phyloP scores from a whole-genome alignment of 306 rosid genomes.

The Rubus parviflorus region DNA sequence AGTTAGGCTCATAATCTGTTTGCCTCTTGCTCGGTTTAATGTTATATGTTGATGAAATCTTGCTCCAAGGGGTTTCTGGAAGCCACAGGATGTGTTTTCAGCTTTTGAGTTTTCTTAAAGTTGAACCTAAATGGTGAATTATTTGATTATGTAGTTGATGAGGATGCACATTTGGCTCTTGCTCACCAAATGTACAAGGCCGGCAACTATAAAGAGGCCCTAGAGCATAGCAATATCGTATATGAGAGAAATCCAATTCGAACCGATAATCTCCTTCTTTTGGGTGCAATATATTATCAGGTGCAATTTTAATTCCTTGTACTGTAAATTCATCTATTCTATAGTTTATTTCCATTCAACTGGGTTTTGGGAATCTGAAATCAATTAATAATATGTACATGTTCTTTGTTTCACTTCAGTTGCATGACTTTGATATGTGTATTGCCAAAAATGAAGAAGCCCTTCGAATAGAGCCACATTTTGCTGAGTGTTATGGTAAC shows the following conservation, averaged over 20 bases:
- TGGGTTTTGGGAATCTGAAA: background rate
- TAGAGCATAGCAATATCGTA: conserved; percentile 76
- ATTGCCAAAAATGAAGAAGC: conserved; percentile 96
- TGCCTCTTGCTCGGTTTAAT: background rate
- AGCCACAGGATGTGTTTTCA: no score
- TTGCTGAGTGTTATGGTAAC: conserved; percentile 97
- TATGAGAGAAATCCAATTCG: conserved; percentile 85
- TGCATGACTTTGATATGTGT: conserved; percentile 95
- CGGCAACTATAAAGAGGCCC: conserved; percentile 84
- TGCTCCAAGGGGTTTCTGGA: no score
- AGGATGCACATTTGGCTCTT: conserved; percentile 70
- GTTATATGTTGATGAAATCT: background rate
- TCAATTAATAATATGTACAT: background rate
- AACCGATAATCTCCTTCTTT: conserved; percentile 85
- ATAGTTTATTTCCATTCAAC: no score
- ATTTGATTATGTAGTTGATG: conserved; percentile 67
- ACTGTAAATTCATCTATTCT: background rate
- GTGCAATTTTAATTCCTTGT: conserved; percentile 26
- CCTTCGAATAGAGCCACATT: conserved; percentile 77
- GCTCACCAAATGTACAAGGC: conserved; percentile 93
- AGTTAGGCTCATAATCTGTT: conserved; percentile 3
- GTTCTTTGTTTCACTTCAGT: conserved; percentile 38
- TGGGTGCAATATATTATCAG: conserved; percentile 98
- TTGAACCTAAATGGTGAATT: conserved; percentile 6
- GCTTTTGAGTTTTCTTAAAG: background rate